These are phyloP conservation scores for Zanthoxylum bungeanum DNA, from an alignment of 345 rosid species.

Conservation along the genomic window DNA sequence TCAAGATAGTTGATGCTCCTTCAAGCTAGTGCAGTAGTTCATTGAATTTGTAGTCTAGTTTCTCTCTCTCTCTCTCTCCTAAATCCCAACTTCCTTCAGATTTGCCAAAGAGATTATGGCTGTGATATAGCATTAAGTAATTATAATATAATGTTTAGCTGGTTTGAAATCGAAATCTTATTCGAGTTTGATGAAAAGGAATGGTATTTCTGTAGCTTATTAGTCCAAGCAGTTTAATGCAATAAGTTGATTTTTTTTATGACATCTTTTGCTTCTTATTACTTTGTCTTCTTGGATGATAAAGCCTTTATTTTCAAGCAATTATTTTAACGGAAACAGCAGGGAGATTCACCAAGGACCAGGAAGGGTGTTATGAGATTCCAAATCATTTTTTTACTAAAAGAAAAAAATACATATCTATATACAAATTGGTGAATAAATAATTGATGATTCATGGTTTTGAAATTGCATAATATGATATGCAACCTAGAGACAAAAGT, in stretches of 20 bases:
- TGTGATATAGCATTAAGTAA: not conserved
- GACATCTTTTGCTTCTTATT: not conserved
- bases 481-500: conserved; percentile 82
- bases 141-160: not conserved
- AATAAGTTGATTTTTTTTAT: not conserved
- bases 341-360: not conserved
- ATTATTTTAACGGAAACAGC: not conserved
- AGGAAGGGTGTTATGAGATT: not conserved
- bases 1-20: conserved; percentile 55
- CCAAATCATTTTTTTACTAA: too few relatives aligned
- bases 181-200: conserved; percentile 15
- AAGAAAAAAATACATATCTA: too few relatives aligned
- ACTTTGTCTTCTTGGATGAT: not conserved
- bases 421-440: too few relatives aligned
- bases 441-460: too few relatives aligned
- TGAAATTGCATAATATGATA: not conserved
- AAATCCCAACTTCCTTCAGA: not conserved
- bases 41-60: not conserved
- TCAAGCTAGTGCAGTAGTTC: conserved; percentile 19
- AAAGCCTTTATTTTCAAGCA: not conserved
- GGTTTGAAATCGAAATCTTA: not conserved
- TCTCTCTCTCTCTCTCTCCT: too few relatives aligned
- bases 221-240: not conserved
- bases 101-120: not conserved
- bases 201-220: not conserved